phyloP scores from a whole-genome alignment of 345 rosid genomes.

The Eucalyptus erythrocorys region DNA sequence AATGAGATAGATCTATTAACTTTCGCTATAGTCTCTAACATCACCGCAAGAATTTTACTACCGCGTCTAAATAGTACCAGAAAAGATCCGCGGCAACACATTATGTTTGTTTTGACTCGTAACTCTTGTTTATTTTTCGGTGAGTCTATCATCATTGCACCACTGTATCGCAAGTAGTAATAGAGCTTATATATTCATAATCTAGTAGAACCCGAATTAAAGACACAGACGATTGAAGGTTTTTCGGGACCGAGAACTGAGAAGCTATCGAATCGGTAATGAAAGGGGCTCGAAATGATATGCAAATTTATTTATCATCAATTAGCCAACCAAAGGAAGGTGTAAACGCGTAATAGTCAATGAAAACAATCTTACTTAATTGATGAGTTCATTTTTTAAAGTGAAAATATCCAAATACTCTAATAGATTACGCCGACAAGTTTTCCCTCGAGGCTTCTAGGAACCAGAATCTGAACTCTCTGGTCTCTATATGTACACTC shows the following conservation, averaged over 20 bases:
- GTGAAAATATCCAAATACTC: background rate
- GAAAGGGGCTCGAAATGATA: background rate
- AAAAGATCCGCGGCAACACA: background rate
- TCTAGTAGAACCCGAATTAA: background rate
- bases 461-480: background rate
- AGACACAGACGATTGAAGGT: background rate
- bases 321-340: background rate
- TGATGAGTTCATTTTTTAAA: background rate
- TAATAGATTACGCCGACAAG: background rate
- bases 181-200: background rate
- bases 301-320: background rate
- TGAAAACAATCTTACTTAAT: background rate
- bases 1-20: background rate
- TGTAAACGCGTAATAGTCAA: background rate
- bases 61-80: background rate
- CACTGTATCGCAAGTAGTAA: background rate
- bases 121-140: background rate
- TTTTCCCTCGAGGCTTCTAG: background rate
- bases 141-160: background rate
- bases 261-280: background rate
- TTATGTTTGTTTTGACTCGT: background rate
- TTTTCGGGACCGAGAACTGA: background rate
- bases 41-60: background rate
- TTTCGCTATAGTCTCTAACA: background rate
- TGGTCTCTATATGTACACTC: background rate